Evolutionary conservation across 2,329 filamentous ascomycete species (phyloP).

Genomic region (Sporothrix brasiliensis): DNA sequence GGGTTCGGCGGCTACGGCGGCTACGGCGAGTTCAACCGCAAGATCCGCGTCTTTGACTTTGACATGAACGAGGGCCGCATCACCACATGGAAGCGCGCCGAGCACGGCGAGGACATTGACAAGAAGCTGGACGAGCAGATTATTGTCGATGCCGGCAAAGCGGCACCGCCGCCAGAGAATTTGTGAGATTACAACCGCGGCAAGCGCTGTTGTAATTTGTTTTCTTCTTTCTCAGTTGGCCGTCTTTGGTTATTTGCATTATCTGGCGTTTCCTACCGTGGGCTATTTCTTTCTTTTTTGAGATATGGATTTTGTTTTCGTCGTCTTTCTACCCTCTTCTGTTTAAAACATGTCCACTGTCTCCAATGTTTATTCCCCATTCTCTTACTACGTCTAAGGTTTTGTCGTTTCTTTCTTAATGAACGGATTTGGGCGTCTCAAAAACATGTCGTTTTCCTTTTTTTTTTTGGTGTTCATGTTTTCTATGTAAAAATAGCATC

Average conservation of each 20-base stretch:
- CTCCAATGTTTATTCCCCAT: slow-evolving; percentile 10
- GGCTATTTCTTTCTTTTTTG: background rate
- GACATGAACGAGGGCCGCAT: slow-evolving; percentile 90
- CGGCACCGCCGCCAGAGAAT: slow-evolving; percentile 44
- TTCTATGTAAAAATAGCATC: slow-evolving; percentile 1
- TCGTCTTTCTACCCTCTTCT: background rate
- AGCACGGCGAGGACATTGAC: slow-evolving; percentile 59
- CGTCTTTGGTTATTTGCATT: slow-evolving; percentile 27
- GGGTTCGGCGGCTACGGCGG: slow-evolving; percentile 96
- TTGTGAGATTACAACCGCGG: slow-evolving; percentile 27
- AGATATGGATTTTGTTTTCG: background rate
- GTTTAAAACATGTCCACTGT: background rate
- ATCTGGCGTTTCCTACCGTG: slow-evolving; percentile 30
- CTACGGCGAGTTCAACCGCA: slow-evolving; percentile 81
- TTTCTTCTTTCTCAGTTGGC: background rate
- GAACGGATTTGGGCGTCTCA: background rate
- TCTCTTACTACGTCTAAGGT: background rate
- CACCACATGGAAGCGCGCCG: slow-evolving; percentile 87
- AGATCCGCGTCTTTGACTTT: slow-evolving; percentile 86
- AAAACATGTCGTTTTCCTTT: background rate
- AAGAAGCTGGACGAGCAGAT: slow-evolving; percentile 63
- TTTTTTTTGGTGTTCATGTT: background rate
- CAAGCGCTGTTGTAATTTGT: background rate
- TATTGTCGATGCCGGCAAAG: slow-evolving; percentile 64
- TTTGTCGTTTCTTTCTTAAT: background rate